Evolutionary conservation across 768 basidiomycete genomes (phyloP).

Genomic region (Termitomyces heimii): DNA sequence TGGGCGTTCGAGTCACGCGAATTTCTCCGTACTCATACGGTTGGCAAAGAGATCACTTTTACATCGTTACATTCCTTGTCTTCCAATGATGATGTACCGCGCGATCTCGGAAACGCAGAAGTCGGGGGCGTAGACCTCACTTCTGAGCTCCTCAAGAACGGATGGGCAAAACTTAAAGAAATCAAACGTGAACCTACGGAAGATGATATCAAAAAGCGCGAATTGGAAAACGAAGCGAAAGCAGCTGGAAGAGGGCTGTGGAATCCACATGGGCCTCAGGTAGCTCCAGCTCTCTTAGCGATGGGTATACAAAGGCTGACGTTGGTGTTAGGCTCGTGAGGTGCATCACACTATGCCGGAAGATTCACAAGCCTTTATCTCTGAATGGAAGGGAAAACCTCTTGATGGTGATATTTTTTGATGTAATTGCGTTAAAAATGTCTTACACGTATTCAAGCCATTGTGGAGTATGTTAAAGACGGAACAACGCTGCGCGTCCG

Average conservation of each 20-base stretch:
- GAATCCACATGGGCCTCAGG: conserved; percentile 78
- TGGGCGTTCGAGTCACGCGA: conserved; percentile 94
- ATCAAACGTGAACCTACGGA: conserved; percentile 77
- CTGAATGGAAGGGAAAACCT: conserved; percentile 86
- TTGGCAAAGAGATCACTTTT: conserved; percentile 90
- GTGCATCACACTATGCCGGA: conserved; percentile 86
- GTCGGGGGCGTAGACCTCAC: conserved; percentile 68
- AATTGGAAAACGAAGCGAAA: conserved; percentile 74
- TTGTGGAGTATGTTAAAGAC: conserved; percentile 92
- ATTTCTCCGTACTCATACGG: conserved; percentile 76
- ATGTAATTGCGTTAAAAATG: background rate
- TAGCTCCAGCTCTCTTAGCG: conserved; percentile 18
- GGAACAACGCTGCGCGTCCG: conserved; percentile 88
- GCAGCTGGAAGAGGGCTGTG: conserved; percentile 75
- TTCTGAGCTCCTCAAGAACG: conserved; percentile 72
- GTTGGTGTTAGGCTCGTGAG: conserved; percentile 47
- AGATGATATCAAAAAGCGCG: conserved; percentile 65
- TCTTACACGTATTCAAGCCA: conserved; percentile 41
- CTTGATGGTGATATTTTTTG: conserved; percentile 62
- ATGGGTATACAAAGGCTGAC: background rate
- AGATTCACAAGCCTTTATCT: conserved; percentile 84
- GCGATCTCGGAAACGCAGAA: conserved; percentile 77
- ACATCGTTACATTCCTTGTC: conserved; percentile 75
- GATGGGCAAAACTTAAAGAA: conserved; percentile 95
- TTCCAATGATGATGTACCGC: conserved; percentile 65